Percentiles rank a stretch among this genome's conserved stretches.
Conservation (phyloP, 257 asterid species). For the Solanum pennellii region DNA sequence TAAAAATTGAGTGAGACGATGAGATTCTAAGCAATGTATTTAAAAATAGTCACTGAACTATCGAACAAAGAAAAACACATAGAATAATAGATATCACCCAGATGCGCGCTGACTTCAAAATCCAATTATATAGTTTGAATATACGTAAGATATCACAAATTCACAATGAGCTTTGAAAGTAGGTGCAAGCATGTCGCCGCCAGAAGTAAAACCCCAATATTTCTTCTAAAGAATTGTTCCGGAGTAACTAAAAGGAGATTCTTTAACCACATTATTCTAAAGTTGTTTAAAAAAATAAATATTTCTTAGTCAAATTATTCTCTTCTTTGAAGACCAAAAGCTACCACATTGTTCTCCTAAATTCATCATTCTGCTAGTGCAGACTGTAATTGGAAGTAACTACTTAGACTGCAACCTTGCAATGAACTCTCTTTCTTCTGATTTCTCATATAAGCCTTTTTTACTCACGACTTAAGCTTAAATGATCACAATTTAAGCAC, state of each 20-base stretch:
- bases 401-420: not conserved
- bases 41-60: not conserved
- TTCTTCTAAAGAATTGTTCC: not conserved
- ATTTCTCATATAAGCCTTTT: not conserved
- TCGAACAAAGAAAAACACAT: not conserved
- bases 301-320: not conserved
- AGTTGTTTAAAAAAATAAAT: too few relatives aligned
- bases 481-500: not conserved
- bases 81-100: not conserved
- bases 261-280: not conserved
- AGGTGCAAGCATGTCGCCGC: not conserved
- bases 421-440: not conserved
- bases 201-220: not conserved
- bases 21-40: not conserved
- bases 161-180: not conserved
- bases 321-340: not conserved
- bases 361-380: not conserved
- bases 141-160: not conserved
- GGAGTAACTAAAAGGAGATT: not conserved
- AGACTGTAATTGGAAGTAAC: not conserved
- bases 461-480: not conserved
- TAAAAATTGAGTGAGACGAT: not conserved
- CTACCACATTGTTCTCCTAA: not conserved
- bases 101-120: not conserved
- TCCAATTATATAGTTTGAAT: not conserved